Base-by-base conservation (phyloP, 495 filamentous ascomycete species). In the Hyphodiscus hymeniophilus region DNA sequence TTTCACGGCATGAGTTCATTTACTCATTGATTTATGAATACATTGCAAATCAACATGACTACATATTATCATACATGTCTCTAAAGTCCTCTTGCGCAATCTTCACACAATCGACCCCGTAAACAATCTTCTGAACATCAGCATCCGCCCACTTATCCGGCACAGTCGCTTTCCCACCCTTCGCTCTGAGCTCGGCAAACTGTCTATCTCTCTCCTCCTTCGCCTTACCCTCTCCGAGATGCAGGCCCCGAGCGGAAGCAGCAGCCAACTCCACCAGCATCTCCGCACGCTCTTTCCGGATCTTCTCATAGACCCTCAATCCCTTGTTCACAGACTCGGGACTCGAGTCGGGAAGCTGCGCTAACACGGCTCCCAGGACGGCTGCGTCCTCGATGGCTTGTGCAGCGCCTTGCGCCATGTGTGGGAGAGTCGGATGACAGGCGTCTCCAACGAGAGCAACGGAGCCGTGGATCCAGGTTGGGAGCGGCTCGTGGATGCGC, bases 381-480 rank as follows among this genome's bases (percentile, higher is more conserved):
- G 78, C 82, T 15, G 76, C 82, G 58, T 89, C 84, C 66, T 92
- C 86, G 44, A 89, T 84, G 23, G 83, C 85, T 70, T 88, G 84
- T 13, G 84, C 85, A 23, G 84, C 85, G 15, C 85, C 85, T 68
- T 90, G 86, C 32, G 48, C 58, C 17, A 64, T 46, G 62, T 89
- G 84, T 17, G 85, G 85, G 31, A 89, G 74, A 22, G 84, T 89
- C 3, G 84, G 81, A 61, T 89, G 83, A 63, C 84, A 88, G 3
- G 86, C 82, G 60, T 90, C 87, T 33, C 86, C 85, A 17, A 89
- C 64, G 1, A 90, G 74, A 16, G 82, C 82, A 15, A 76, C 74
- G 39, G 59, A 67, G 5, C 78, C 77, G 47, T 77, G 69, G 3
- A 84, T 69, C 85, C 85, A 89, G 23, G 75, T 87, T 0, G 77